Percentiles rank a stretch among this genome's conserved stretches.
phyloP scores from a whole-genome alignment of 768 basidiomycete genomes.

The Megacollybia marginata region DNA sequence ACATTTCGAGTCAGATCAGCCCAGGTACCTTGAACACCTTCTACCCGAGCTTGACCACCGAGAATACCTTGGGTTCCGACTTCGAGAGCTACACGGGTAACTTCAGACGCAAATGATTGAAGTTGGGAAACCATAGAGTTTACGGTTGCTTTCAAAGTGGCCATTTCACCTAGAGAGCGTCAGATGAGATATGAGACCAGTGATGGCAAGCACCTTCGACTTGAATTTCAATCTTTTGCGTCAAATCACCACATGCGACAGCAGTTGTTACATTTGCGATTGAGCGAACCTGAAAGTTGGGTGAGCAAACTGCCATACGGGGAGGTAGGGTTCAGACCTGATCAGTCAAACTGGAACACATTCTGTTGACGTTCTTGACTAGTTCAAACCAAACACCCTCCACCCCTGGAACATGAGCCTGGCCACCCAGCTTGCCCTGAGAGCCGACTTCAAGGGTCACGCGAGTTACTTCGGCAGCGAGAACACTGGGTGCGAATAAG shows the following conservation, averaged over 20 bases:
- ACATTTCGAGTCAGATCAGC: slow-evolving; percentile 84
- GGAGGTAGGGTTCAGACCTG: slow-evolving; percentile 19
- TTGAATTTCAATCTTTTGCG: slow-evolving; percentile 88
- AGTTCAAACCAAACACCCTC: slow-evolving; percentile 89
- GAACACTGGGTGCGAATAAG: slow-evolving; percentile 28
- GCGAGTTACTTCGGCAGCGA: slow-evolving; percentile 78
- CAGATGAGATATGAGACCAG: too few species aligned
- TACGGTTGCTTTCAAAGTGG: slow-evolving; percentile 74
- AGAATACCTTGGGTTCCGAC: slow-evolving; percentile 88
- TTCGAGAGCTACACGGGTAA: slow-evolving; percentile 75
- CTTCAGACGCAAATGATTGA: slow-evolving; percentile 76
- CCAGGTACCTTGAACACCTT: slow-evolving; percentile 93
- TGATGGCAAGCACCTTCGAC: slow-evolving; percentile 44
- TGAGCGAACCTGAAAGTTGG: slow-evolving; percentile 53
- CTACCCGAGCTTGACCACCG: slow-evolving; percentile 85
- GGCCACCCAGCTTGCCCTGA: slow-evolving; percentile 84
- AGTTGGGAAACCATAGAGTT: slow-evolving; percentile 95
- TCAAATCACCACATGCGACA: slow-evolving; percentile 86
- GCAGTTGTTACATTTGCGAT: slow-evolving; percentile 85
- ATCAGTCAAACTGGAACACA: slow-evolving; percentile 77
- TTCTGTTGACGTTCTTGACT: slow-evolving; percentile 73
- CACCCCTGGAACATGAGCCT: slow-evolving; percentile 82
- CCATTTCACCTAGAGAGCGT: slow-evolving; percentile 62
- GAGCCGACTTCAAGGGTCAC: slow-evolving; percentile 83
- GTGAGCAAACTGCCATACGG: not conserved